Evolutionary conservation across 2,329 filamentous ascomycete genomes (phyloP), one percentile per base, ranked within the genome.

Genomic region (Falciphora oryzae): DNA sequence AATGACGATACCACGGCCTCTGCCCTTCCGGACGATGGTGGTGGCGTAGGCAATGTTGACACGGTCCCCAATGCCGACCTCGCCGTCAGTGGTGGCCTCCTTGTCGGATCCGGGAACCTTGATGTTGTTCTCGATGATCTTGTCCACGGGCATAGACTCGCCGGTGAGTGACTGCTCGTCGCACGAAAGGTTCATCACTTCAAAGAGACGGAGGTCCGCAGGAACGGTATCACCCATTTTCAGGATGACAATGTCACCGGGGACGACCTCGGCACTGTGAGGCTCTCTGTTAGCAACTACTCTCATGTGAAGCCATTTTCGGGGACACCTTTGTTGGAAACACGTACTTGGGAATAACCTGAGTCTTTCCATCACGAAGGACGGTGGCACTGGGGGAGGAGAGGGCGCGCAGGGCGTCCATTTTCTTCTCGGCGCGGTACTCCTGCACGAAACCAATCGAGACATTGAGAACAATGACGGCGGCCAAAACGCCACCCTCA

Each of bases 81-180:
- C 80, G 22, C 76, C 75, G 67, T 83, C 80, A 4, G 70, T 71
- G 3, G 74, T 73, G 61, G 79, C 81, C 3, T 68, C 69, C 65
- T 72, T 84, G 74, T 76, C 87, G 72, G 73, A 80, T 69, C 71
- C 79, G 4, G 78, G 79, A 8, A 76, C 73, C 8, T 70, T 63
- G 29, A 84, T 81, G 66, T 78, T 75, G 69, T 80, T 80, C 27
- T 84, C 80, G 28, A 82, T 78, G 58, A 83, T 81, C 78, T 93
- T 90, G 73, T 87, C 85, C 31, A 90, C 88, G 8, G 89, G 88
- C 22, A 90, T 79, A 4, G 90, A 90, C 75, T 93, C 90, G 71
- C 90, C 90, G 8, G 90, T 93, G 59, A 93, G 82, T 62, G 90
- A 86, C 59, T 89, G 88, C 75, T 93, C 90, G 70, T 96, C 92